Evolutionary conservation across 495 filamentous ascomycete species (phyloP).

Genomic region (Neurospora sp.): DNA sequence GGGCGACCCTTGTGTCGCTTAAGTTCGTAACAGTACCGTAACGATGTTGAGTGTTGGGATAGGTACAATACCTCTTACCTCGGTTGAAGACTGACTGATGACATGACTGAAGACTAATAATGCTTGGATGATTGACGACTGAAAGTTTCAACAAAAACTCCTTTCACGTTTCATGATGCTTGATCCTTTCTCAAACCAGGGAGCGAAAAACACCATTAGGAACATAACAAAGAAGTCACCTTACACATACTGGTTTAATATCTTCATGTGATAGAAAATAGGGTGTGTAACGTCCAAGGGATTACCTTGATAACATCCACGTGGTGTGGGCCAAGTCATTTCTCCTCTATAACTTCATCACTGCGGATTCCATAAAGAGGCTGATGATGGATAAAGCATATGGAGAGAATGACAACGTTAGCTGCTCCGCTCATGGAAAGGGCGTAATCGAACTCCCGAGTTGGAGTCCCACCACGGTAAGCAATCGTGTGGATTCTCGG

Average conservation of each 20-base stretch:
- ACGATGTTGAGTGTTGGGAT: no score
- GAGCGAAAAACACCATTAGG: no score
- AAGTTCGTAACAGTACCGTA: no score
- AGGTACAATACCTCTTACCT: no score
- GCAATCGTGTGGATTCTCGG: background rate
- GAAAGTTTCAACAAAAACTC: no score
- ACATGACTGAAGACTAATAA: no score
- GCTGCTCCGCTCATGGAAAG: background rate
- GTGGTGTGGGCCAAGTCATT: background rate
- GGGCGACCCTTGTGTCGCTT: no score
- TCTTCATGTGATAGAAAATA: background rate
- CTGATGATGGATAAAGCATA: background rate
- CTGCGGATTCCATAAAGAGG: background rate
- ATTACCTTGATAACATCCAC: background rate
- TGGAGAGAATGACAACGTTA: background rate
- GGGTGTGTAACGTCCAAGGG: background rate
- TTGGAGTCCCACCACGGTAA: background rate
- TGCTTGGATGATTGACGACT: no score
- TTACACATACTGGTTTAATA: background rate
- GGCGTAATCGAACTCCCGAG: background rate
- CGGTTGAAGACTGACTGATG: no score
- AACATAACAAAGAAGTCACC: no score
- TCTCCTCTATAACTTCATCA: background rate
- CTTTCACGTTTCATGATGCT: no score
- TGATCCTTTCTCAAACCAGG: no score